Conservation (phyloP, 495 filamentous ascomycete species). For the Rhypophila decipiens region DNA sequence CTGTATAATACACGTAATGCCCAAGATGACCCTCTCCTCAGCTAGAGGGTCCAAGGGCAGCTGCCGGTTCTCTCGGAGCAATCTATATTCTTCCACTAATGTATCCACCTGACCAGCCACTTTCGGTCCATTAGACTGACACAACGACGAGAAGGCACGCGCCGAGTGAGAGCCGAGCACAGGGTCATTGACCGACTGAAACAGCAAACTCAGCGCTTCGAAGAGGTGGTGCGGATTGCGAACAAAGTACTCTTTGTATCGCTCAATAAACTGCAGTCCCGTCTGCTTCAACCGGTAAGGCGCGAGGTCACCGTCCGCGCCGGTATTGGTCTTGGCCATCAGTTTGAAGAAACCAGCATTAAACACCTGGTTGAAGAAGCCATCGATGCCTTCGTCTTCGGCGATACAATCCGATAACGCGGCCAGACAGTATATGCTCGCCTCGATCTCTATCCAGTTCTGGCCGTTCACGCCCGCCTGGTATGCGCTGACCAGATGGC, state of each 20-base stretch:
- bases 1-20: constrained; percentile 79
- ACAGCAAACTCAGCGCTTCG: constrained; percentile 72
- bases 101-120: constrained; percentile 64
- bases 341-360: constrained; percentile 55
- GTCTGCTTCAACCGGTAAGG: constrained; percentile 71
- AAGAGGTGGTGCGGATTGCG: constrained; percentile 64
- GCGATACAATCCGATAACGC: constrained; percentile 68
- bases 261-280: constrained; percentile 67
- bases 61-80: constrained; percentile 50
- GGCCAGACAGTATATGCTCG: constrained; percentile 70
- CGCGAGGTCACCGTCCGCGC: too few relatives aligned
- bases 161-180: constrained; percentile 67
- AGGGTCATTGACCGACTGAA: constrained; percentile 62
- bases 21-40: constrained; percentile 76
- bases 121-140: constrained; percentile 67
- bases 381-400: constrained; percentile 59
- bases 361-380: constrained; percentile 65
- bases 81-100: constrained; percentile 72
- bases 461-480: constrained; percentile 49
- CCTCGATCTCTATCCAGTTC: constrained; percentile 75
- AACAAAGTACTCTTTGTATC: constrained; percentile 78
- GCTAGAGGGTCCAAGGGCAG: constrained; percentile 60
- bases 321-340: constrained; percentile 36
- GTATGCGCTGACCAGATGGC: constrained; percentile 61
- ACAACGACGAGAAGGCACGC: constrained; percentile 70